Conservation (phyloP, 441 rosid genomes). For the Populus hybrid region DNA sequence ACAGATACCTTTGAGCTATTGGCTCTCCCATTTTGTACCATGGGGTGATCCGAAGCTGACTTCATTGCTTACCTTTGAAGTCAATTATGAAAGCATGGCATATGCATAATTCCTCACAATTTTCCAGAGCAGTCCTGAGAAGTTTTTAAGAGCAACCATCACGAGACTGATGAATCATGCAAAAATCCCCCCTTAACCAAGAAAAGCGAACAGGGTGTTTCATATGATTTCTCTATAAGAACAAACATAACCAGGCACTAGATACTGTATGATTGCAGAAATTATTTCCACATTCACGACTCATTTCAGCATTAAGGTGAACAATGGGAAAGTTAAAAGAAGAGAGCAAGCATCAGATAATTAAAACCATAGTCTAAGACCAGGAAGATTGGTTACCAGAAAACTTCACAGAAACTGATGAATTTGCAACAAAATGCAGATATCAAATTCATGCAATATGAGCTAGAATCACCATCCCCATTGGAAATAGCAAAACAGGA, state of each 20-base stretch:
- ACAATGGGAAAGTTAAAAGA: not conserved
- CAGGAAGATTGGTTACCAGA: not conserved
- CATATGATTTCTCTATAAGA: too few species aligned
- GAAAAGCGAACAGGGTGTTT: not conserved
- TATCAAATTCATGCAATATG: not conserved
- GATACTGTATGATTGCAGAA: not conserved
- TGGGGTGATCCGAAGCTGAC: slow-evolving; percentile 32
- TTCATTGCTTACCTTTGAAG: slow-evolving; percentile 37
- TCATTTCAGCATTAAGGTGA: not conserved
- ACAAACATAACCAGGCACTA: not conserved
- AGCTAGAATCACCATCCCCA: not conserved
- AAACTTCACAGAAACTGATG: not conserved
- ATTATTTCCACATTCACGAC: not conserved
- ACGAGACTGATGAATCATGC: not conserved
- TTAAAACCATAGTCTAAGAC: not conserved
- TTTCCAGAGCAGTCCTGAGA: slow-evolving; percentile 17
- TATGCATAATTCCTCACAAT: slow-evolving; percentile 2
- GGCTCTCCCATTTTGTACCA: slow-evolving; percentile 17
- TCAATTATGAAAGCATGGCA: slow-evolving; percentile 22
- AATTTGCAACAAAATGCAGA: not conserved
- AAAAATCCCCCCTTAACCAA: not conserved
- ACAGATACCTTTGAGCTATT: slow-evolving; percentile 18
- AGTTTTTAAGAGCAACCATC: slow-evolving; percentile 4
- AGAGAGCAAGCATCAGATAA: not conserved
- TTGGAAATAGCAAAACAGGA: not conserved